Conservation (phyloP, 2,329 filamentous ascomycete genomes). For the Trichoderma sp. region DNA sequence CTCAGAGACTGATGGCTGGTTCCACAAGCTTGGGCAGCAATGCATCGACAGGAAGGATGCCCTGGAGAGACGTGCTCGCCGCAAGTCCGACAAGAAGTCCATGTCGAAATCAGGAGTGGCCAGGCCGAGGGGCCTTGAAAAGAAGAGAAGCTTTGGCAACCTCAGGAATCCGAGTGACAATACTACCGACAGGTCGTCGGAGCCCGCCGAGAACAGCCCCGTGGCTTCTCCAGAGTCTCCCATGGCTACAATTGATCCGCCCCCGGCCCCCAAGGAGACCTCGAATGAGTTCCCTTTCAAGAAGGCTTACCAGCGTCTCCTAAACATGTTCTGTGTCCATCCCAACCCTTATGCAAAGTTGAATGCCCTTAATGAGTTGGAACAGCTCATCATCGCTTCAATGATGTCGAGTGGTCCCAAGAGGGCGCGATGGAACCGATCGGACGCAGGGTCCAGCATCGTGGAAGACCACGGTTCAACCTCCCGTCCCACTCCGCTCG, state of each 20-base stretch:
- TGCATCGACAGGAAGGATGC: slow-evolving; percentile 62
- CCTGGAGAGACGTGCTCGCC: slow-evolving; percentile 46
- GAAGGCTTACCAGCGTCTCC: slow-evolving; percentile 72
- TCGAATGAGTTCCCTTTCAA: slow-evolving; percentile 70
- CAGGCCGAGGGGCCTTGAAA: slow-evolving; percentile 55
- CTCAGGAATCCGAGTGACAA: slow-evolving; percentile 51
- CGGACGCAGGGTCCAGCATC: slow-evolving; percentile 36
- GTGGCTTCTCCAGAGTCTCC: slow-evolving; percentile 41
- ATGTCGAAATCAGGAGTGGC: slow-evolving; percentile 44
- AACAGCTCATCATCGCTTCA: slow-evolving; percentile 76
- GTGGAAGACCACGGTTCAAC: slow-evolving; percentile 33
- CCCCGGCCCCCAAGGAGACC: slow-evolving; percentile 28
- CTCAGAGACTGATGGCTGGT: slow-evolving; percentile 91
- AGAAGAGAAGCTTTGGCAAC: slow-evolving; percentile 67
- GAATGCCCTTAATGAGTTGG: slow-evolving; percentile 75
- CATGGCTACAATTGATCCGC: slow-evolving; percentile 24
- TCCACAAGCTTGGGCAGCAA: slow-evolving; percentile 64
- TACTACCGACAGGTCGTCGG: slow-evolving; percentile 34
- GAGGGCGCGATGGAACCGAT: slow-evolving; percentile 36
- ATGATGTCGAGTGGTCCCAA: slow-evolving; percentile 42
- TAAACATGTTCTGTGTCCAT: slow-evolving; percentile 84
- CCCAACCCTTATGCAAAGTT: slow-evolving; percentile 86
- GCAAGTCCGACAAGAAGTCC: slow-evolving; percentile 39
- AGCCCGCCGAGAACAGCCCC: slow-evolving; percentile 38
- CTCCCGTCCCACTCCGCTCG: slow-evolving; percentile 48